Conservation (phyloP, 2,329 filamentous ascomycete genomes). For the Venturia effusa region DNA sequence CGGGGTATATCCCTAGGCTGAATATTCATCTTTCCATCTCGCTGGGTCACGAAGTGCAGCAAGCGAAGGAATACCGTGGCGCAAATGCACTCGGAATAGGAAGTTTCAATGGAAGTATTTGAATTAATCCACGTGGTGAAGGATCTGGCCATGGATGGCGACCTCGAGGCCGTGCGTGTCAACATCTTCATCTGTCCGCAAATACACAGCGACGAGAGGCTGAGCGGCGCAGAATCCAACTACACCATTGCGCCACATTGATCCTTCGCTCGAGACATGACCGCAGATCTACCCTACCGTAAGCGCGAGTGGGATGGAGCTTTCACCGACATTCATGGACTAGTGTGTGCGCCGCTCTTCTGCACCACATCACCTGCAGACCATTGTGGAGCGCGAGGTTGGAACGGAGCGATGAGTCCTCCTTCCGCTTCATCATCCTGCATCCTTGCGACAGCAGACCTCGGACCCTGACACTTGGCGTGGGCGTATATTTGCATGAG, state of each 20-base stretch:
- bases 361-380: not conserved
- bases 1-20: too few species aligned
- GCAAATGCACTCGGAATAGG: too few species aligned
- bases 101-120: too few species aligned
- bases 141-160: too few species aligned
- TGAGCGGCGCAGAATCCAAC: not conserved
- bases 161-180: too few species aligned
- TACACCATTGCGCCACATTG: not conserved
- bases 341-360: not conserved
- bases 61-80: too few species aligned
- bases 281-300: not conserved
- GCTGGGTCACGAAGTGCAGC: too few species aligned
- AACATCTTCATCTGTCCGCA: not conserved
- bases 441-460: not conserved
- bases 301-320: constrained; percentile 4
- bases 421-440: not conserved
- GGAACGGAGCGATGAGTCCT: not conserved
- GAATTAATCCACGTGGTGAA: too few species aligned
- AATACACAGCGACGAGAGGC: not conserved
- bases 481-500: not conserved
- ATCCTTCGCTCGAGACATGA: not conserved
- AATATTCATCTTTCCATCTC: too few species aligned
- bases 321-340: not conserved
- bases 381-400: not conserved
- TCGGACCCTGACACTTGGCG: not conserved